These are phyloP conservation scores for Penicillium sp. DNA, from an alignment of 2,329 filamentous ascomycete genomes.

Conservation along the genomic window DNA sequence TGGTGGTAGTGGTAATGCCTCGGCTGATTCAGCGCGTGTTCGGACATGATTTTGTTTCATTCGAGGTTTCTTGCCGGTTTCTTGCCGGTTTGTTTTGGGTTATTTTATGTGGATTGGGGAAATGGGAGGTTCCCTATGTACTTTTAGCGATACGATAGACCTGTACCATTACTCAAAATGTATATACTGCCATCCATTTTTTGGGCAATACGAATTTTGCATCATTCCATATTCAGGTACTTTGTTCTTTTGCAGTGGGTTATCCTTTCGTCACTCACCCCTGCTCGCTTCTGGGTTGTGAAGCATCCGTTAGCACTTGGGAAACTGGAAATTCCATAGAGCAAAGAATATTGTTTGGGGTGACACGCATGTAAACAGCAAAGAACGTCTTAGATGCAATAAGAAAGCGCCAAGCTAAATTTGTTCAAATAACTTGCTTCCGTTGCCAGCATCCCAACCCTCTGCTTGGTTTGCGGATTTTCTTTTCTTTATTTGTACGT, in stretches of 20 bases:
- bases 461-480: background rate
- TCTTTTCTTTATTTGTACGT: background rate
- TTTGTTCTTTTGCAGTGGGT: too few relatives aligned
- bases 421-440: background rate
- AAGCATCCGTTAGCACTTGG: background rate
- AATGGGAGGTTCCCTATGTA: conserved; percentile 18
- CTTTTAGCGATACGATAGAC: conserved; percentile 32
- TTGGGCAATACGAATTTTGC: background rate
- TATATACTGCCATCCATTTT: conserved; percentile 13
- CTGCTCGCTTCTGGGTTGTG: background rate
- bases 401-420: too few relatives aligned
- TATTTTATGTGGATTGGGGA: background rate
- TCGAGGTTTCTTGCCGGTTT: background rate
- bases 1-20: conserved; percentile 30
- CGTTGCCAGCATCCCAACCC: background rate
- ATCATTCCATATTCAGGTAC: background rate
- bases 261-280: too few relatives aligned
- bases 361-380: too few relatives aligned
- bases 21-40: conserved; percentile 40
- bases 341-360: background rate
- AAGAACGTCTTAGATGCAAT: too few relatives aligned
- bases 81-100: conserved; percentile 1
- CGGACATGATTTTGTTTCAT: conserved; percentile 27
- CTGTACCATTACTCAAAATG: conserved; percentile 30
- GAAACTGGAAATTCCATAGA: background rate